Evolutionary conservation across 106 monocot genomes (phyloP).

Genomic region (Dendrobium huoshanense): DNA sequence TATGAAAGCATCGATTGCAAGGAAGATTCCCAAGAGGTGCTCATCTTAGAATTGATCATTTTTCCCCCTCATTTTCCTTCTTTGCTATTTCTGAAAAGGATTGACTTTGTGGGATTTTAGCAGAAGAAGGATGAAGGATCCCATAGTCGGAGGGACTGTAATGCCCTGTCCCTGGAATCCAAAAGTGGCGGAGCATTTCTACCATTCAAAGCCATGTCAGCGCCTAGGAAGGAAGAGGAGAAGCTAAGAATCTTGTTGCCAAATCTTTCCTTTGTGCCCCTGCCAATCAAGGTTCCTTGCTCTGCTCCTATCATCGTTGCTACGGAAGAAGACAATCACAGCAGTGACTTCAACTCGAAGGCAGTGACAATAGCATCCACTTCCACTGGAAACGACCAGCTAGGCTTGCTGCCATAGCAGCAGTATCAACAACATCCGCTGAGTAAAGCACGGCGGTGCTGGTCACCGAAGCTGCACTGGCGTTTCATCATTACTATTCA

Average conservation of each 20-base stretch:
- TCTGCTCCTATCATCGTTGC: background rate
- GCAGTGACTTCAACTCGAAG: too few relatives aligned
- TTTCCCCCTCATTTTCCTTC: background rate
- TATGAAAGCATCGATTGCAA: background rate
- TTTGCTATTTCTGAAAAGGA: background rate
- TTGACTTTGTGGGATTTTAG: background rate
- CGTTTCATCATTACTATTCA: too few relatives aligned
- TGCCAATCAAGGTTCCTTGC: conserved; percentile 12
- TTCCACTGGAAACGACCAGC: too few relatives aligned
- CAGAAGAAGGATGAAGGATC: conserved; percentile 11
- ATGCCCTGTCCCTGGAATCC: conserved; percentile 18
- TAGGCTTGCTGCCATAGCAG: too few relatives aligned
- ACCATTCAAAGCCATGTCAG: conserved; percentile 18
- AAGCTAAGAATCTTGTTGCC: conserved; percentile 11
- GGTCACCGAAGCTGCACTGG: too few relatives aligned
- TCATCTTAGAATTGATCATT: background rate
- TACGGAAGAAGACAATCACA: too few relatives aligned
- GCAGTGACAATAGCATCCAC: too few relatives aligned
- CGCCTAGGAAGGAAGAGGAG: conserved; percentile 30
- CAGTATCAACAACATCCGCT: too few relatives aligned
- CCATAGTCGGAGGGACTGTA: conserved; percentile 12
- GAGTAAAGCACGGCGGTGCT: too few relatives aligned
- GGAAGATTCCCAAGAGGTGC: background rate
- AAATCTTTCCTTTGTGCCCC: conserved; percentile 39
- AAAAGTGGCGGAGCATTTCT: conserved; percentile 24